Base-by-base conservation (phyloP, 441 rosid genomes). In the Jatropha multifida region DNA sequence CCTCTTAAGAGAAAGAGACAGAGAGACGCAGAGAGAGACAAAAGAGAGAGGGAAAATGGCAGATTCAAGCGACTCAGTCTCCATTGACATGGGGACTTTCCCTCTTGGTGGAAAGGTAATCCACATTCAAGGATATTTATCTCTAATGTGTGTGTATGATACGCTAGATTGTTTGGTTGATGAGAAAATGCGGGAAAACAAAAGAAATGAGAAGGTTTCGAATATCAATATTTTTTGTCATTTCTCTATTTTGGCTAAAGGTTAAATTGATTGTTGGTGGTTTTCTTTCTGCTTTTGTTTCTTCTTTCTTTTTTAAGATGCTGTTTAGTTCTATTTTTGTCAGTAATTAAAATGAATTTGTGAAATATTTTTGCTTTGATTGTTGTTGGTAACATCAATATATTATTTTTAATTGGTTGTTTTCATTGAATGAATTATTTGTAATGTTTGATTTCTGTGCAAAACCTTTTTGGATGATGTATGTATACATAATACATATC, bases 61-160 rank as follows among this genome's bases (percentile, higher is more conserved):
- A 65, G 95, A 86, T 85, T 91, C 95, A 27, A 89, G 89, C 85
- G 95, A 85, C 82, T 92, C 92, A 64, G 89, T 89, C 71, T 92
- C 94, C 85, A 88, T 94, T 76, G 95, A 92, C 67, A 88, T 88
- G 89, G 97, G 91, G 79, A 87, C 93, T 84, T 83, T 85, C 78
- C 78, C 90, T 85, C 90, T 85, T 51, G 88, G 84, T 75, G 97
- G 91, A 79, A 91, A 90, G 98, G 97, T 91, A 70, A 74, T 63
- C 41, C 48, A 11, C 51, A 49, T 59, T 52, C 27, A 9, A 59
- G 2, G 27, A 7, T 26, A 5, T 7, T 3, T 9, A 17, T 37
- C n/a, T 52, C 3, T 12, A 8, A 13, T 42, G 42, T 12, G 26
- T 58, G 37, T 8, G 48, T 10, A 32, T 32, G 32, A 32, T 32